phyloP scores from a whole-genome alignment of 2,329 filamentous ascomycete genomes.

The Nigrospora osmanthi region DNA sequence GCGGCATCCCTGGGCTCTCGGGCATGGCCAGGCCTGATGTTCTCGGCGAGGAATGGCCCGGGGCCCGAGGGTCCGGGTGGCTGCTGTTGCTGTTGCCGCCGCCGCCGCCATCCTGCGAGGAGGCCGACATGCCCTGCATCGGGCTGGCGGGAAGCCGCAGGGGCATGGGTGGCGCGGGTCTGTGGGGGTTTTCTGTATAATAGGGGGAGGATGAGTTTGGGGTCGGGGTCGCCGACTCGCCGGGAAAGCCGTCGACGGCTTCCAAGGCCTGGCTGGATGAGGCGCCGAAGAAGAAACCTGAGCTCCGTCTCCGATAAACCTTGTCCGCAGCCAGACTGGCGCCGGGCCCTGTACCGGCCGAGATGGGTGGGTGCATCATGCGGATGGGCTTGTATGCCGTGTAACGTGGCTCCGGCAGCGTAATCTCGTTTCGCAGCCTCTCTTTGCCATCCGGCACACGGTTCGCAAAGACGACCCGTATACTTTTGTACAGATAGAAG shows the following conservation, averaged over 20 bases:
- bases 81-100: constrained; percentile 1
- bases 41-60: neutral
- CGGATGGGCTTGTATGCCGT: constrained; percentile 69
- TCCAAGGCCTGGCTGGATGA: constrained; percentile 23
- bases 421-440: constrained; percentile 81
- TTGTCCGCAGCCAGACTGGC: constrained; percentile 51
- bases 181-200: no score
- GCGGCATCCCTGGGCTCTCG: constrained; percentile 12
- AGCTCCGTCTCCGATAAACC: constrained; percentile 48
- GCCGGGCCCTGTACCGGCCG: constrained; percentile 29
- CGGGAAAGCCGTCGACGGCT: constrained; percentile 20
- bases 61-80: constrained; percentile 1
- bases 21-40: no score
- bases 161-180: no score
- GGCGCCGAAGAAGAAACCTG: constrained; percentile 34
- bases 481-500: constrained; percentile 84
- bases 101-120: constrained; percentile 7
- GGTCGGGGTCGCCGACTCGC: constrained; percentile 5
- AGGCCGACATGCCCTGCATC: constrained; percentile 4
- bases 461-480: constrained; percentile 94
- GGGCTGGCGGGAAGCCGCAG: neutral
- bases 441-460: constrained; percentile 93
- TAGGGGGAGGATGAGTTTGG: no score
- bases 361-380: constrained; percentile 35
- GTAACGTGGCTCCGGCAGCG: constrained; percentile 80